Evolutionary conservation across 2,329 filamentous ascomycete species (phyloP).

Genomic region (Stagonosporopsis vannaccii): DNA sequence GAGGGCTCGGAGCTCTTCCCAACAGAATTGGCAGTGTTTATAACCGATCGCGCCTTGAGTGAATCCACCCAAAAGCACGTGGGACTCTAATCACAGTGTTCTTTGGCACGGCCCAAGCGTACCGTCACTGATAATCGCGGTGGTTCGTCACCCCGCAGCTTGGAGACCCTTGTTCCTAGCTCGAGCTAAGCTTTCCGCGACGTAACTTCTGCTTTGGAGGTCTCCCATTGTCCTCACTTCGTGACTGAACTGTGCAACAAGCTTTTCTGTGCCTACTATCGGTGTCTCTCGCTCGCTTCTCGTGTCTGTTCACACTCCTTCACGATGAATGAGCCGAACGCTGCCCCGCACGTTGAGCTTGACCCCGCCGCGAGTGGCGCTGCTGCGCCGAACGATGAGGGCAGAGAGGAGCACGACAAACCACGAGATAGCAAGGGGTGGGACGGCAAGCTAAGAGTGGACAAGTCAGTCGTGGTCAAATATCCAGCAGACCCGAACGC

Average conservation of each 20-base stretch:
- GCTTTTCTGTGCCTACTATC: not conserved
- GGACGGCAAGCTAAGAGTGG: conserved; percentile 83
- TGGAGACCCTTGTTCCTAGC: conserved; percentile 21
- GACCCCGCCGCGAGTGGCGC: conserved; percentile 36
- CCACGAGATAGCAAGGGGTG: conserved; percentile 65
- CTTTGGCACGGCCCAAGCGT: not conserved
- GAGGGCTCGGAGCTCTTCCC: not conserved
- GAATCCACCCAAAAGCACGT: no score
- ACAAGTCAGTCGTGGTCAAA: conserved; percentile 59
- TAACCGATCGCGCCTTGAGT: no score
- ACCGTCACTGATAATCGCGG: conserved; percentile 21
- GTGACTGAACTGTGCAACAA: not conserved
- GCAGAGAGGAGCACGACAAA: conserved; percentile 34
- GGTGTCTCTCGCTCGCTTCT: not conserved
- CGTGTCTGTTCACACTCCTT: not conserved
- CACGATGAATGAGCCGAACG: conserved; percentile 35
- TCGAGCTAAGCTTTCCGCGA: conserved; percentile 25
- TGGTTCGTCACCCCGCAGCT: conserved; percentile 17
- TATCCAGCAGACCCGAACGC: conserved; percentile 65
- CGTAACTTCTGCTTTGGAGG: conserved; percentile 24
- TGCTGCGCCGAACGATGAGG: conserved; percentile 22
- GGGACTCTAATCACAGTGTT: not conserved
- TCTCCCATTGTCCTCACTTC: conserved; percentile 3
- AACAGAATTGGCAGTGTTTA: not conserved
- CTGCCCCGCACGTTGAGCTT: conserved; percentile 38